Base-by-base conservation (phyloP, 2,329 filamentous ascomycete genomes). In the Tolypocladium capitatum region DNA sequence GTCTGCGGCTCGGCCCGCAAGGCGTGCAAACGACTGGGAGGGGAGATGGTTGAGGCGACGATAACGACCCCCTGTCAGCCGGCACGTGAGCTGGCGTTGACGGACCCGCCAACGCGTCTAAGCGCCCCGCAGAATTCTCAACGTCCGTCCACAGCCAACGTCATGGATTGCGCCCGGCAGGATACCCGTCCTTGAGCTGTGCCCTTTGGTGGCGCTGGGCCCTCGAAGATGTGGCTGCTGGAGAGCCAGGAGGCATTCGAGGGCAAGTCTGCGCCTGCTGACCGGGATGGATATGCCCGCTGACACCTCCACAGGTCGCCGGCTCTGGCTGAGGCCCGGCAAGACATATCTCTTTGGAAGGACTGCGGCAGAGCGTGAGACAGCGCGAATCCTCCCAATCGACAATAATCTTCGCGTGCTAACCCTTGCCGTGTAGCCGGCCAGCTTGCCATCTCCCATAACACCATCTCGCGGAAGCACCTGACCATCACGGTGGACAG, bases 391-490 rank as follows among this genome's bases (percentile, higher is more conserved):
- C 31, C 16, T 32, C 3, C 31, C 14, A 16, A 32, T 6, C 10
- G 7, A 2, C 13, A 13, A 14, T 5, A 5, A 7, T 32, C 13
- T 10, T 5, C 4, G 10, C 11, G 2, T 24, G 5, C 13, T 5
- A 16, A 33, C 27, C 24, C 16, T 20, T 33, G 21, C 35, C 30
- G 20, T 20, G 6, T 54, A 86, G 83, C 78, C 47, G 78, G 79
- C 3, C 79, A 76, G 57, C 68, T 86, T 55, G 80, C 77, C 24
- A 85, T 95, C 55, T 78, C 83, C 6, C 78, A 92, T 58, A 86
- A 85, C 58, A 84, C 83, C 1, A 86, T 98, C 44, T 98, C 92
- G 31, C 77, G 91, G 48, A 87, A 92, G 59, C 92, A 98, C 65
- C 69, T 96, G 53, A 82, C 82, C 31, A 81, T 98, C 45, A 75